Conservation (phyloP, 345 rosid species). For the Geranium brycei region DNA sequence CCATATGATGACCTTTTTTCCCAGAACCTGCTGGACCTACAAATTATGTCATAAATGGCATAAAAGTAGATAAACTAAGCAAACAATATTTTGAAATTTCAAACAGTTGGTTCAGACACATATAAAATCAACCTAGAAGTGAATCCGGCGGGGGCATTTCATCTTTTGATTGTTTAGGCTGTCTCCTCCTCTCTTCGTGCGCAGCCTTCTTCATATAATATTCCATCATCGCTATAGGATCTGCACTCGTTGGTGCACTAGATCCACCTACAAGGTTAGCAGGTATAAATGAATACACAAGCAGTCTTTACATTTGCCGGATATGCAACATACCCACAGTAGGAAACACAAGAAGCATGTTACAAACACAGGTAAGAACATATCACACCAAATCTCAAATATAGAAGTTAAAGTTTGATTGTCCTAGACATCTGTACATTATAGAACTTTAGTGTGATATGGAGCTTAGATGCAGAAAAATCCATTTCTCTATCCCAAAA, state of each 20-base stretch:
- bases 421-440: too few species aligned
- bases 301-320: too few species aligned
- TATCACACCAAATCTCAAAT: too few species aligned
- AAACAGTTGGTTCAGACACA: background rate
- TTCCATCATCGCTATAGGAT: conserved; percentile 98
- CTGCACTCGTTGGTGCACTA: conserved; percentile 33
- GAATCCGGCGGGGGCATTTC: conserved; percentile 98
- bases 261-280: conserved; percentile 20
- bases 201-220: conserved; percentile 97
- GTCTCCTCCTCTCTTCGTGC: conserved; percentile 80
- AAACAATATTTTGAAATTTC: background rate
- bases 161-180: conserved; percentile 90
- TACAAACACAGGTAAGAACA: too few species aligned
- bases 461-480: too few species aligned
- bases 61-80: background rate
- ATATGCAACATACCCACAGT: too few species aligned
- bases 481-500: too few species aligned
- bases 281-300: too few species aligned
- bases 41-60: conserved; percentile 5
- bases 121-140: conserved; percentile 52
- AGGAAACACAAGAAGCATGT: too few species aligned
- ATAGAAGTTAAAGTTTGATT: too few species aligned
- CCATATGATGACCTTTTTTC: conserved; percentile 97
- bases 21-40: conserved; percentile 21
- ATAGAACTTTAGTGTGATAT: too few species aligned